Conservation (phyloP, 495 filamentous ascomycete genomes). For the Cryomyces minteri region DNA sequence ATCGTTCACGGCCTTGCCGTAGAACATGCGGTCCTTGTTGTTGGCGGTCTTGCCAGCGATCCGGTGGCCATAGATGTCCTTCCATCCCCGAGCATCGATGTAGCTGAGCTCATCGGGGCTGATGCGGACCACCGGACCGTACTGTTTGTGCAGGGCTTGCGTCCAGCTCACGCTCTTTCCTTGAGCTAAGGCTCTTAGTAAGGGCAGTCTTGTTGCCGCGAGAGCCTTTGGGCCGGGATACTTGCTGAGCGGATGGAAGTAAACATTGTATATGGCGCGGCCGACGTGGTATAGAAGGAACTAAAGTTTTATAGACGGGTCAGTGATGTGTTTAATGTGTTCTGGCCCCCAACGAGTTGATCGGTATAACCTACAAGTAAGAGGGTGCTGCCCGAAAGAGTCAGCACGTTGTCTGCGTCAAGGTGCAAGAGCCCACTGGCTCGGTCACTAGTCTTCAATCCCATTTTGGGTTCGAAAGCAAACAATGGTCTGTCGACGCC, state of each 20-base stretch:
- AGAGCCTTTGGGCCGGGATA: slow-evolving; percentile 4
- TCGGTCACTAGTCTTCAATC: too few species aligned
- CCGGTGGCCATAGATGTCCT: slow-evolving; percentile 11
- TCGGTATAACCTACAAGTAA: too few species aligned
- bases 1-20: slow-evolving; percentile 1
- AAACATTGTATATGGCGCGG: slow-evolving; percentile 1
- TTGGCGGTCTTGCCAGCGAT: slow-evolving; percentile 2
- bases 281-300: background rate
- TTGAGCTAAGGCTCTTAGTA: background rate
- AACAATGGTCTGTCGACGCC: too few species aligned
- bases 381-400: background rate
- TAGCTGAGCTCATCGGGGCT: slow-evolving; percentile 9
- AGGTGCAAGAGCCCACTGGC: background rate
- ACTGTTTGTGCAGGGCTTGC: slow-evolving; percentile 3
- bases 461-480: too few species aligned
- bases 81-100: slow-evolving; percentile 6
- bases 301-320: too few species aligned
- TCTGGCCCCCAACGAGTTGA: too few species aligned
- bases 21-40: slow-evolving; percentile 5
- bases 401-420: background rate
- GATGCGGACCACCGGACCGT: slow-evolving; percentile 8
- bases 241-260: slow-evolving; percentile 1
- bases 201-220: background rate
- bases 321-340: too few species aligned
- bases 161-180: background rate